Base-by-base conservation (phyloP, 164 flowering plant species). In the Dillenia suffruticosa region DNA sequence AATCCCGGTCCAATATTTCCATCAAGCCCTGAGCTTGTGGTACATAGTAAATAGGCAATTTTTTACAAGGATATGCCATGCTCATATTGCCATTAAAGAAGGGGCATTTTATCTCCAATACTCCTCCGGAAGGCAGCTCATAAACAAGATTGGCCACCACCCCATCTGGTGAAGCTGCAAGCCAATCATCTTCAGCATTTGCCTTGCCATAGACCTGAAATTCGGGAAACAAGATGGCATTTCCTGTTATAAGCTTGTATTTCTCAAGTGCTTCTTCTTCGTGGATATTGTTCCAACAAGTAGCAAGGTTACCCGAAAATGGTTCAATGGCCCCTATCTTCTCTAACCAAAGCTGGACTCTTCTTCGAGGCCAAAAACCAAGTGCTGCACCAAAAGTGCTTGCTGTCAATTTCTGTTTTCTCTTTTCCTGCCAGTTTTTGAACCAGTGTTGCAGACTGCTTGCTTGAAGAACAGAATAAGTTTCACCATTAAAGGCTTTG, bases 1-100 rank as follows among this genome's bases (percentile, higher is more conserved):
- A 88, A 62, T 88, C 81, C 46, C 65, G 73, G 56, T 86, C 86
- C 68, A 81, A 45, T 47, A 88, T 84, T 51, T 88, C 91, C 95
- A 88, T 75, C 57, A 82, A 66, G 17, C 91, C 91, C 45, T 86
- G 95, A 56, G 85, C 89, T 66, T 86, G 91, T 7, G 95, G 95
- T 59, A 88, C 74, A 68, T 46, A 81, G 49, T 84, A 61, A 51
- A 73, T 66, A 19, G 89, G 94, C 6, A 88, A 48, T 16, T 83
- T 73, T 19, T 64, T 57, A 84, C 86, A 86, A 9, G 95, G 95
- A 15, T 15, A 56, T 51, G 78, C 77, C n/a, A 9, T 71, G n/a
- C 40, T 58, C 75, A 55, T 67, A 64, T 86, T 77, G 14, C 84
- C 87, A 52, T 67, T 10, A 50, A 76, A 74, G 62, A 63, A 80